Evolutionary conservation across 768 basidiomycete genomes (phyloP).

Genomic region (Melanogaster broomeanus): DNA sequence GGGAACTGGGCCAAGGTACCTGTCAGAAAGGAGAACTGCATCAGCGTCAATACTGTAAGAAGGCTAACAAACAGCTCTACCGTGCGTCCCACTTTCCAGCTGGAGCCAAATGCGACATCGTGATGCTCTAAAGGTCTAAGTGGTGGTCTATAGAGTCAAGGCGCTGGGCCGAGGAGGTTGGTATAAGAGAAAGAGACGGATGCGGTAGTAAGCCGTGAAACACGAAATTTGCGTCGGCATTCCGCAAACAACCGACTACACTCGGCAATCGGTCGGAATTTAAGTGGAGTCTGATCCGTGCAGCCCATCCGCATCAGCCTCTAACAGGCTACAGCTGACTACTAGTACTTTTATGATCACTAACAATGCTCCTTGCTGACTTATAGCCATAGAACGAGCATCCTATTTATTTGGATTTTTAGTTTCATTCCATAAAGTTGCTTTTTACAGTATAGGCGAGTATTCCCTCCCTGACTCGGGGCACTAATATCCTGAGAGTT

Average conservation of each 20-base stretch:
- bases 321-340: neutral
- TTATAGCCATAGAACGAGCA: neutral
- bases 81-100: slow-evolving; percentile 75
- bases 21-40: slow-evolving; percentile 29
- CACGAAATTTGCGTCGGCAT: slow-evolving; percentile 2
- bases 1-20: slow-evolving; percentile 70
- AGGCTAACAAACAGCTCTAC: slow-evolving; percentile 35
- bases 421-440: neutral
- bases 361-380: neutral
- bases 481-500: neutral
- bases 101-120: slow-evolving; percentile 52
- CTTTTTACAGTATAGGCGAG: neutral
- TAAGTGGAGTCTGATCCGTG: neutral
- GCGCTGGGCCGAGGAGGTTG: slow-evolving; percentile 21
- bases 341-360: neutral
- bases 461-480: neutral
- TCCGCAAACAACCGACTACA: slow-evolving; percentile 13
- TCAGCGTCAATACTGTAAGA: neutral
- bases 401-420: neutral
- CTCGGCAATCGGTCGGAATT: neutral
- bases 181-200: slow-evolving; percentile 26
- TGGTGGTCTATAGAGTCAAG: slow-evolving; percentile 26
- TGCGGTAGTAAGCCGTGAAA: slow-evolving; percentile 7
- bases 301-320: neutral
- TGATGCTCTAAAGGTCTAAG: slow-evolving; percentile 35